Evolutionary conservation across 345 rosid species (phyloP).

Genomic region (Acer saccharum): DNA sequence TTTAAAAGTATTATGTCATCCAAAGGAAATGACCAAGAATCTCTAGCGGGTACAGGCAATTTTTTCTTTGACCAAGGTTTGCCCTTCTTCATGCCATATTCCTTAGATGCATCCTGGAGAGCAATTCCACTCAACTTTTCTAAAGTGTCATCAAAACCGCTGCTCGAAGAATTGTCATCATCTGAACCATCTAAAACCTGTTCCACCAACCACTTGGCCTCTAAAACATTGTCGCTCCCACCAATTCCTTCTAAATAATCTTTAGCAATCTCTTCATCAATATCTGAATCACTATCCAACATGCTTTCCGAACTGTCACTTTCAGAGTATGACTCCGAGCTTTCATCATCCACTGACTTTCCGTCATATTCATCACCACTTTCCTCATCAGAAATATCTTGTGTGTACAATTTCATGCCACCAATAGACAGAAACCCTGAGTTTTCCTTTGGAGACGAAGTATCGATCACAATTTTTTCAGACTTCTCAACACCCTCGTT

Average conservation of each 20-base stretch:
- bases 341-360: conserved; percentile 38
- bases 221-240: conserved; percentile 55
- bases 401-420: conserved; percentile 68
- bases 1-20: conserved; percentile 74
- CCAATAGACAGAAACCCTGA: conserved; percentile 82
- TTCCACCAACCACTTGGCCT: conserved; percentile 62
- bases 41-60: conserved; percentile 29
- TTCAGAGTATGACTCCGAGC: conserved; percentile 45
- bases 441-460: conserved; percentile 44
- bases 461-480: conserved; percentile 38
- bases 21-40: conserved; percentile 42
- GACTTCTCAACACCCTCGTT: conserved; percentile 31
- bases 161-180: conserved; percentile 56
- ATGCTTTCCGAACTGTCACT: conserved; percentile 44
- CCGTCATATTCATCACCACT: conserved; percentile 50
- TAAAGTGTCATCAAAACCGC: conserved; percentile 45
- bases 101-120: conserved; percentile 74
- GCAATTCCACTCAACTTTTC: conserved; percentile 67
- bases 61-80: conserved; percentile 37
- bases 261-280: conserved; percentile 79
- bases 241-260: conserved; percentile 95
- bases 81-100: conserved; percentile 60
- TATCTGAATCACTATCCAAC: conserved; percentile 55
- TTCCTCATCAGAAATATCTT: conserved; percentile 69
- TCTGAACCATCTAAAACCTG: conserved; percentile 44